Evolutionary conservation across 1,284 basidiomycete genomes (phyloP).

Genomic region (Xerocomus amazonicus): DNA sequence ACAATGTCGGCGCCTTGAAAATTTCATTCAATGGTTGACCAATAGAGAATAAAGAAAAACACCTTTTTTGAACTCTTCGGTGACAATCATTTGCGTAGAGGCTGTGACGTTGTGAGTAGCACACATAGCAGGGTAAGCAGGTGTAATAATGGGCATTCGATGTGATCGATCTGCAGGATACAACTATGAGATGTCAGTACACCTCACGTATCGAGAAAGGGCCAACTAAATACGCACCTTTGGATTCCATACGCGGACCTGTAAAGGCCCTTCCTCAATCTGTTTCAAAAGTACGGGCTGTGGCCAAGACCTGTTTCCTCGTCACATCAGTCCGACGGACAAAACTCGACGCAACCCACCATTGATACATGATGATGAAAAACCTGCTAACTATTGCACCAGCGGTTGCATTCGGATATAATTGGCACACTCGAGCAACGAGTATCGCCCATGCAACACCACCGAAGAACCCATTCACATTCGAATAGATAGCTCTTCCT

Average conservation of each 20-base stretch:
- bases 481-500: slow-evolving; percentile 97
- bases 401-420: slow-evolving; percentile 94
- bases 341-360: slow-evolving; percentile 48
- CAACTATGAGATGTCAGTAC: slow-evolving; percentile 46
- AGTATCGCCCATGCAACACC: slow-evolving; percentile 99
- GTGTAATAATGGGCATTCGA: slow-evolving; percentile 99
- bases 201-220: background rate
- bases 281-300: slow-evolving; percentile 95
- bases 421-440: slow-evolving; percentile 96
- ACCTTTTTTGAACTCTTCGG: slow-evolving; percentile 94
- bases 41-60: slow-evolving; percentile 6
- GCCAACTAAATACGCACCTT: slow-evolving; percentile 49
- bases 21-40: slow-evolving; percentile 3
- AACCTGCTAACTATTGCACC: slow-evolving; percentile 96
- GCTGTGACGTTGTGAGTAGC: slow-evolving; percentile 97
- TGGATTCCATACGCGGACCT: slow-evolving; percentile 97
- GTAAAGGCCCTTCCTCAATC: slow-evolving; percentile 93
- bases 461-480: slow-evolving; percentile 96
- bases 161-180: slow-evolving; percentile 93
- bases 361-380: slow-evolving; percentile 96
- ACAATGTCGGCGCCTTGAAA: slow-evolving; percentile 83
- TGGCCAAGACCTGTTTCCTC: slow-evolving; percentile 81
- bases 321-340: slow-evolving; percentile 5
- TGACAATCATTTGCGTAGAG: slow-evolving; percentile 96
- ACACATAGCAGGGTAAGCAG: slow-evolving; percentile 99